phyloP scores from a whole-genome alignment of 2,329 filamentous ascomycete genomes.

The Xylariaceae sp. region DNA sequence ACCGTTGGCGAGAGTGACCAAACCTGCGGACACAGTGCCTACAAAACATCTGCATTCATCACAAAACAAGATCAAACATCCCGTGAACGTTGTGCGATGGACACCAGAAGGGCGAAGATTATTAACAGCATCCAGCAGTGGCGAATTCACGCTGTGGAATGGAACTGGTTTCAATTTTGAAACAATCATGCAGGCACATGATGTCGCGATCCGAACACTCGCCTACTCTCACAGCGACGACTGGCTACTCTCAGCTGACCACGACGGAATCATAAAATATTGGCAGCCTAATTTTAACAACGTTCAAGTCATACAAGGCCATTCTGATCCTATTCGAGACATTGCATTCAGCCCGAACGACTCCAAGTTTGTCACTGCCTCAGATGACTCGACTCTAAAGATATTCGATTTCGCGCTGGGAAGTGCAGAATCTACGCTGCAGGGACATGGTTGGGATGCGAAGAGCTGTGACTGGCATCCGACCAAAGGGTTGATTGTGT shows the following conservation, averaged over 20 bases:
- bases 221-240: conserved; percentile 94
- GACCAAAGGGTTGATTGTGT: conserved; percentile 88
- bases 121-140: conserved; percentile 90
- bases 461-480: conserved; percentile 98
- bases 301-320: conserved; percentile 89
- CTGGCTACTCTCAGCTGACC: conserved; percentile 93
- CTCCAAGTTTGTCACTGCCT: conserved; percentile 92
- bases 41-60: conserved; percentile 98
- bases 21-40: conserved; percentile 81
- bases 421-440: conserved; percentile 76
- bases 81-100: conserved; percentile 95
- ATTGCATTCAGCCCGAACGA: conserved; percentile 92
- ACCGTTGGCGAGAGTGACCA: conserved; percentile 70
- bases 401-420: conserved; percentile 95
- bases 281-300: conserved; percentile 99
- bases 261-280: conserved; percentile 94
- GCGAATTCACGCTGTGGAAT: conserved; percentile 98
- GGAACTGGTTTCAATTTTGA: conserved; percentile 99
- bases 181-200: conserved; percentile 97
- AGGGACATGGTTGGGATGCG: conserved; percentile 96
- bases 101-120: conserved; percentile 91
- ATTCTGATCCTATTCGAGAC: conserved; percentile 85
- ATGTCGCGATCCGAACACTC: conserved; percentile 77
- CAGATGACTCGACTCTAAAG: conserved; percentile 88
- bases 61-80: conserved; percentile 96